Base-by-base conservation (phyloP, 2,329 filamentous ascomycete species). In the Cytospora paraplurivora region DNA sequence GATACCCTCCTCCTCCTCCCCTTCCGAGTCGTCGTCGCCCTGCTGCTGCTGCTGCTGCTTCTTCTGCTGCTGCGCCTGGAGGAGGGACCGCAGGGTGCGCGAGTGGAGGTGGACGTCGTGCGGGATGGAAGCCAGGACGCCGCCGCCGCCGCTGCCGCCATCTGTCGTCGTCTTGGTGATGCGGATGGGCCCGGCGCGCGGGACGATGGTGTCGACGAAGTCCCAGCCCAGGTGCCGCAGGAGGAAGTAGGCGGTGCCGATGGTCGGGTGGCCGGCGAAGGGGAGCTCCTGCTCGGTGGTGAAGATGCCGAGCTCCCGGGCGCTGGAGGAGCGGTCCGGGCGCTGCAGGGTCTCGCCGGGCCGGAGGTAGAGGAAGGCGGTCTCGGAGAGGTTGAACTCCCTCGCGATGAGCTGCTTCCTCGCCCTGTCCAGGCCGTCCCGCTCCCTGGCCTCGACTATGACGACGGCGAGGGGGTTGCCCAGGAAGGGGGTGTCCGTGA, bases 361-460 rank as follows among this genome's bases (percentile, higher is more conserved):
- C 56, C 67, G 69, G 53, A 82, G 79, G 74, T 88, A 83, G 38
- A 88, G 73, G 70, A 88, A 88, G 54, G 87, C 83, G 0, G 85
- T 88, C 73, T 88, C 85, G 57, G 83, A 86, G 69, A 86, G 82
- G 73, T 86, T 86, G 76, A 88, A 88, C 73, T 89, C 86, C 62
- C 78, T 76, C 51, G 86, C 85, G 65, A 88, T 82, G 66, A 74
- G 71, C 70, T 86, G 84, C 70, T 88, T 88, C 69, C 81, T 78
- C 2, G 75, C 71, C 68, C 84, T 81, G 1, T 78, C 77, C 27
- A 87, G 75, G 15, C 70, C 69, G n/a, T 73, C 68, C 10, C 73
- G 73, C 32, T 69, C 67, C 19, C 71, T 63, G 13, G 75, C 66
- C 2, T 83, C 83, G 65, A 88, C 76, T 55, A 79, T 76, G 65